Evolutionary conservation across 148 eudicot species (phyloP), one percentile per base, ranked within the genome.

Genomic region (Fagopyrum tataricum): DNA sequence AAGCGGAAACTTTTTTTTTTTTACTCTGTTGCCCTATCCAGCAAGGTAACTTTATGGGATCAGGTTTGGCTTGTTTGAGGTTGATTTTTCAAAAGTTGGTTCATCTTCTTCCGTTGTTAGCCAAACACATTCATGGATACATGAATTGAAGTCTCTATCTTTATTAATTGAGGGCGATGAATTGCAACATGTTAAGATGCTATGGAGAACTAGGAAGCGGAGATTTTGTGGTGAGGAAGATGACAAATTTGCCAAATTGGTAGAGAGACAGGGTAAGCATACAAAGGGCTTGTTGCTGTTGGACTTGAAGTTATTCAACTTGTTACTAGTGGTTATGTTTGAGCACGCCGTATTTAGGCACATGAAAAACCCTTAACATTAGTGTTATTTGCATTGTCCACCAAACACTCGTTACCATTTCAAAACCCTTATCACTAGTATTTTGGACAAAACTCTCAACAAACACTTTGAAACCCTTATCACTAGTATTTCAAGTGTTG

Each of bases 191-290:
- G 6, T 59, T 12, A 59, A 59, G 40, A 23, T 59, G 5, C 66
- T n/a, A n/a, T n/a, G n/a, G 40, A 9, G n/a, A 37, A 62, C 20
- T 37, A 18, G 67, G 69, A 64, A 5, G 42, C 14, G 42, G 69
- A 64, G 69, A 39, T 64, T 64, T 31, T 31, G 18, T 13, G 39
- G 66, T 39, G 15, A 2, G 69, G 41, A 4, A 61, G 11, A 31
- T 12, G 67, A 64, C 61, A 55, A 39, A 64, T 64, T 6, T 64
- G 69, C 69, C 69, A 37, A 64, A 37, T 17, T 7, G 44, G 44
- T 37, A 14, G 21, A 64, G 69, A 39, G 69, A 64, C 69, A 31
- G 44, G 31, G 59, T 12, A 23, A 31, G 64, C 58, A 52, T n/a
- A 52, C 58, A 52, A 52, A n/a, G 18, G 21, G 21, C 18, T 4